phyloP scores from a whole-genome alignment of 2,329 filamentous ascomycete species.

The Cyphellophora attinorum region DNA sequence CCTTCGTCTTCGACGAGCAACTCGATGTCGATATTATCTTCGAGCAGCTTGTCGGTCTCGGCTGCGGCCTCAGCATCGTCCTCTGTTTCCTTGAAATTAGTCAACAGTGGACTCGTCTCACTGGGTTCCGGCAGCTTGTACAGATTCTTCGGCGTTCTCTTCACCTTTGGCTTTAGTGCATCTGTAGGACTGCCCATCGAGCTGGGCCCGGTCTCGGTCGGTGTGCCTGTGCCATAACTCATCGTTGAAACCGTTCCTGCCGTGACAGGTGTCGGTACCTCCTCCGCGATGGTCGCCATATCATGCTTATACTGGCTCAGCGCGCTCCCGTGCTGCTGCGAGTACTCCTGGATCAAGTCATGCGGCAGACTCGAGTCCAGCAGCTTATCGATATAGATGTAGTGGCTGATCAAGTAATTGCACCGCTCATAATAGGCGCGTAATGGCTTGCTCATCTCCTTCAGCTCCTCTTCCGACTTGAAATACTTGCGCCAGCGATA shows the following conservation, averaged over 20 bases:
- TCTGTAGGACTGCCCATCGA: conserved; percentile 10
- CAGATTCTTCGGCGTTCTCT: conserved; percentile 75
- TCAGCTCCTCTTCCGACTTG: conserved; percentile 68
- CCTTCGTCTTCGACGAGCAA: conserved; percentile 35
- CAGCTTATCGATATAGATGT: conserved; percentile 83
- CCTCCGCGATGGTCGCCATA: conserved; percentile 67
- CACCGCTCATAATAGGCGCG: conserved; percentile 81
- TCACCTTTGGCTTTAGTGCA: conserved; percentile 41
- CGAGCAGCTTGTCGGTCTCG: conserved; percentile 2
- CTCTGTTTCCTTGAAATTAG: conserved; percentile 20
- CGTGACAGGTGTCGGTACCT: conserved; percentile 38
- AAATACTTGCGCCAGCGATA: conserved; percentile 83
- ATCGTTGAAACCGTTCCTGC: conserved; percentile 19
- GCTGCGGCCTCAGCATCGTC: conserved; percentile 1
- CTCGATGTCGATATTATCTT: conserved; percentile 16
- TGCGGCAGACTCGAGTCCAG: conserved; percentile 89
- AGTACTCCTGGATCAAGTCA: conserved; percentile 79
- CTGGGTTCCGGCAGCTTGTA: conserved; percentile 58
- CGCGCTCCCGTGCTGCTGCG: conserved; percentile 46
- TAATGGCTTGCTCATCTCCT: conserved; percentile 60
- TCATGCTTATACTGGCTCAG: conserved; percentile 46
- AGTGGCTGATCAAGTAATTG: conserved; percentile 82
- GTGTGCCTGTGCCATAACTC: neutral
- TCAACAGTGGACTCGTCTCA: conserved; percentile 58
- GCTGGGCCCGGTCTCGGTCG: conserved; percentile 6